A percentile compares a stretch with the other conserved stretches of the same genome.
Evolutionary conservation across 306 rosid genomes (phyloP).

Genomic region (Glycine tomentella): DNA sequence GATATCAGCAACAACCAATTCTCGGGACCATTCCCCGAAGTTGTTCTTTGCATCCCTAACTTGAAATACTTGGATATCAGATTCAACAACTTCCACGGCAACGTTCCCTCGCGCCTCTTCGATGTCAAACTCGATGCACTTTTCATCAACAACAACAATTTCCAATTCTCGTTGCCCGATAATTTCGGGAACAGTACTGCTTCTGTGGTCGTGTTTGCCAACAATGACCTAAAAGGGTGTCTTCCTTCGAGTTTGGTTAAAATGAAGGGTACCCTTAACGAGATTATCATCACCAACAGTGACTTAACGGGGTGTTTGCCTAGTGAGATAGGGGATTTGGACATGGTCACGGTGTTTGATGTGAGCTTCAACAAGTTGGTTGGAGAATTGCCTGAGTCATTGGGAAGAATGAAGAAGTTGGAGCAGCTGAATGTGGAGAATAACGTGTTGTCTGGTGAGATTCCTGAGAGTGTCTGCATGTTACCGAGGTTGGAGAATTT

Average conservation of each 20-base stretch:
- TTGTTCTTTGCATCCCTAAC: slow-evolving; percentile 54
- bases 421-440: slow-evolving; percentile 78
- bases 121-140: slow-evolving; percentile 76
- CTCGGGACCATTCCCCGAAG: slow-evolving; percentile 70
- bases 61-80: slow-evolving; percentile 74
- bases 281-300: slow-evolving; percentile 67
- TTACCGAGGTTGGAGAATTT: slow-evolving; percentile 81
- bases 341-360: slow-evolving; percentile 72
- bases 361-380: slow-evolving; percentile 66
- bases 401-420: slow-evolving; percentile 70
- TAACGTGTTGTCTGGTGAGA: slow-evolving; percentile 66
- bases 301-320: slow-evolving; percentile 83
- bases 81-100: slow-evolving; percentile 68
- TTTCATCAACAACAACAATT: slow-evolving; percentile 78
- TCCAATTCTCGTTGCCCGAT: slow-evolving; percentile 60
- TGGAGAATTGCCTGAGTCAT: slow-evolving; percentile 71
- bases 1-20: slow-evolving; percentile 81
- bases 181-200: slow-evolving; percentile 67
- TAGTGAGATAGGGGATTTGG: slow-evolving; percentile 59
- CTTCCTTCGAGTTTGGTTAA: slow-evolving; percentile 65
- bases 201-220: slow-evolving; percentile 80
- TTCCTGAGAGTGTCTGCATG: slow-evolving; percentile 69
- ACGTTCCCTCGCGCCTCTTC: slow-evolving; percentile 64
- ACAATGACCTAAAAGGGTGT: slow-evolving; percentile 67
- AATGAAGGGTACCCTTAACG: slow-evolving; percentile 70